Conservation (phyloP, 306 rosid species). For the Corylus americana region DNA sequence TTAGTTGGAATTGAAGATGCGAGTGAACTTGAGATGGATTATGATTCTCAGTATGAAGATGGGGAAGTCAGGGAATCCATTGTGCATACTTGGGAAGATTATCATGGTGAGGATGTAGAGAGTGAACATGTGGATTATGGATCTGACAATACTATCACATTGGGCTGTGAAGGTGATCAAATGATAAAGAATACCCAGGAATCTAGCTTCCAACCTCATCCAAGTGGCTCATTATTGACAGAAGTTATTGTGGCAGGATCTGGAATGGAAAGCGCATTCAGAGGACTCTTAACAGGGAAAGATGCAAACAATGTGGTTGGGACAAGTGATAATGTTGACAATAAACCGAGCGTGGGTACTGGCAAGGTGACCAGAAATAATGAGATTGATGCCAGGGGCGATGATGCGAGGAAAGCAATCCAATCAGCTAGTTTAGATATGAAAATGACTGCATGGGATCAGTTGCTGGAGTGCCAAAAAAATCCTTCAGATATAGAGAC, state of each 20-base stretch:
- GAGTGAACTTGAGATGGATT: not conserved
- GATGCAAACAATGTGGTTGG: slow-evolving; percentile 1
- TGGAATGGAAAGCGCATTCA: not conserved
- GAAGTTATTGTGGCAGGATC: not conserved
- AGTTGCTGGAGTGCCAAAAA: not conserved
- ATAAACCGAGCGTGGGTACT: not conserved
- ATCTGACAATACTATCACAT: not conserved
- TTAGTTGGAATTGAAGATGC: not conserved
- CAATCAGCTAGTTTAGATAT: not conserved
- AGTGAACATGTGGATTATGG: slow-evolving; percentile 1
- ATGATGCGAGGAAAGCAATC: not conserved
- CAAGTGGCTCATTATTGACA: not conserved
- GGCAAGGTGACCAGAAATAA: not conserved
- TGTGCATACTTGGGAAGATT: slow-evolving; percentile 6
- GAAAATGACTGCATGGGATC: not conserved
- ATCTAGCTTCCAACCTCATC: slow-evolving; percentile 9
- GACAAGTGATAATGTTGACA: not conserved
- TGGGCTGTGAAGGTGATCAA: slow-evolving; percentile 12
- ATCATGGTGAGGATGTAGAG: not conserved
- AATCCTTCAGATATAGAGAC: not conserved
- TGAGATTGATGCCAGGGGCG: not conserved
- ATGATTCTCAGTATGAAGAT: slow-evolving; percentile 14
- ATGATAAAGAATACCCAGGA: not conserved
- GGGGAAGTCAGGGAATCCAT: slow-evolving; percentile 8
- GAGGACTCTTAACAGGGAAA: not conserved